Conservation (phyloP, 345 rosid species). For the Brassica cretica region DNA sequence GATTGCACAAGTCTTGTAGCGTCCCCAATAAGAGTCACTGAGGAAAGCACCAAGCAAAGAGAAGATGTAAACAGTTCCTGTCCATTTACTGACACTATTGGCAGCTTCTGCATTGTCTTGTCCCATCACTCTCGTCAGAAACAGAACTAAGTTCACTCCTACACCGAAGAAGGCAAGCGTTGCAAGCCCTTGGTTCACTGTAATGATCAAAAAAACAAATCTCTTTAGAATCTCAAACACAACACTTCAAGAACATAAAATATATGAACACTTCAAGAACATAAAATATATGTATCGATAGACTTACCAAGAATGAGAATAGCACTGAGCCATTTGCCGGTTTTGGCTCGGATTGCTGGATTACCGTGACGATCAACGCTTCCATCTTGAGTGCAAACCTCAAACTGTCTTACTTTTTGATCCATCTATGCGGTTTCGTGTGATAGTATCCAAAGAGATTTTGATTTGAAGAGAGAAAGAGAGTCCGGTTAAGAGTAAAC, state of each 20-base stretch:
- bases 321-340: slow-evolving; percentile 88
- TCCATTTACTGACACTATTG: slow-evolving; percentile 96
- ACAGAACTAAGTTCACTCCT: slow-evolving; percentile 86
- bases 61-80: slow-evolving; percentile 94
- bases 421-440: slow-evolving; percentile 31
- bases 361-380: slow-evolving; percentile 74
- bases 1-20: slow-evolving; percentile 89
- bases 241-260: neutral
- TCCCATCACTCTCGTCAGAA: slow-evolving; percentile 82
- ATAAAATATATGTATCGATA: neutral
- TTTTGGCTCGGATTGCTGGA: slow-evolving; percentile 61
- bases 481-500: slow-evolving; percentile 16
- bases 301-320: slow-evolving; percentile 64
- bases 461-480: neutral
- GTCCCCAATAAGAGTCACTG: slow-evolving; percentile 97
- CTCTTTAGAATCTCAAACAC: slow-evolving; percentile 3
- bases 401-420: slow-evolving; percentile 45
- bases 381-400: slow-evolving; percentile 65
- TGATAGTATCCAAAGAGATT: slow-evolving; percentile 12
- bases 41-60: slow-evolving; percentile 96
- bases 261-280: neutral
- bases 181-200: slow-evolving; percentile 96
- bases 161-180: slow-evolving; percentile 95
- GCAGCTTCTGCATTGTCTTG: slow-evolving; percentile 94
- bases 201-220: slow-evolving; percentile 5